These are phyloP conservation scores for Aureobasidium musti DNA, from an alignment of 2,329 filamentous ascomycete species.

Conservation along the genomic window DNA sequence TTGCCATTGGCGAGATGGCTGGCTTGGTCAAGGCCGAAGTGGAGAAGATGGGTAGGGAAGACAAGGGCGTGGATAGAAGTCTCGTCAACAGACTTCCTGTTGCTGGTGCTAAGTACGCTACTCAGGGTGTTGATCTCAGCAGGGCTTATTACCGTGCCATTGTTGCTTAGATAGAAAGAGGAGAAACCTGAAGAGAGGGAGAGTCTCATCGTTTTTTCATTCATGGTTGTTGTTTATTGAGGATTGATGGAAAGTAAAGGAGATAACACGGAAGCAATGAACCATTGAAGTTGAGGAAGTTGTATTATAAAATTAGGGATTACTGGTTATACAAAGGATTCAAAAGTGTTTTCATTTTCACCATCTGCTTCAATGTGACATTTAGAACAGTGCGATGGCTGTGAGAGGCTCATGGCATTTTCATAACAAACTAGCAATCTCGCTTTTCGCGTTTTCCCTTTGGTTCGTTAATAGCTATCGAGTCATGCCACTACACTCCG, in stretches of 20 bases:
- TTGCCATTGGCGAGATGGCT: conserved; percentile 32
- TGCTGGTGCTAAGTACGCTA: conserved; percentile 30
- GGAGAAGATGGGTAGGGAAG: conserved; percentile 28
- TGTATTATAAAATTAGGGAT: conserved; percentile 1
- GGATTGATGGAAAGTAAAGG: neutral
- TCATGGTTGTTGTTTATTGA: neutral
- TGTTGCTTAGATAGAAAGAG: conserved; percentile 4
- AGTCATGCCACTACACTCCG: neutral
- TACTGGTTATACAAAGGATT: neutral
- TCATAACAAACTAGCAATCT: neutral
- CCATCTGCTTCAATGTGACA: neutral
- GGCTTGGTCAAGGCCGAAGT: conserved; percentile 29
- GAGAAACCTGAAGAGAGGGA: neutral
- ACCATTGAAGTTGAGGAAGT: neutral
- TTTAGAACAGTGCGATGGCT: neutral
- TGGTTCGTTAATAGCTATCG: neutral
- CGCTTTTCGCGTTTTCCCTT: neutral
- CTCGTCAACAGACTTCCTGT: conserved; percentile 28
- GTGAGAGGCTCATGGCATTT: neutral
- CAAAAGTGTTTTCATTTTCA: neutral
- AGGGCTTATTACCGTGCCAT: conserved; percentile 26
- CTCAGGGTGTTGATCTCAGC: conserved; percentile 29
- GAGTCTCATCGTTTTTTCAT: neutral
- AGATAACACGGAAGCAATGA: neutral
- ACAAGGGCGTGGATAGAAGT: conserved; percentile 26